These are phyloP conservation scores for Starmerella davenportii DNA, from an alignment of 805 yeast genomes.

Conservation along the genomic window DNA sequence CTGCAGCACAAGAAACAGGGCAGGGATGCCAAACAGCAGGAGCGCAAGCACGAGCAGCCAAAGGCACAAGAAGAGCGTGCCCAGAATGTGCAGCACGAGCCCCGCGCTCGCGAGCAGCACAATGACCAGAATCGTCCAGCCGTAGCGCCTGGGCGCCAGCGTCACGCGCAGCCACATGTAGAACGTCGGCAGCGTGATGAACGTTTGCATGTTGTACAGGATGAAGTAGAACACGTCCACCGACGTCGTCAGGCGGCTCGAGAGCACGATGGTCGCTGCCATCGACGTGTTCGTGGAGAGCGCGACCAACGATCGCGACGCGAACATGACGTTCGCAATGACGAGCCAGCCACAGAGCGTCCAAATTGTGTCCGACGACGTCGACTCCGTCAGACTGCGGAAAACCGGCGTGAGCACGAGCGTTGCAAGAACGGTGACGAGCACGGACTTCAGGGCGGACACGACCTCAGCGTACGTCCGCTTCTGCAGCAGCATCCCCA, in stretches of 20 bases:
- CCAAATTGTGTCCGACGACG: constrained; percentile 92
- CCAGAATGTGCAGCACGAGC: constrained; percentile 16
- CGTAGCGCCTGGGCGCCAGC: constrained; percentile 17
- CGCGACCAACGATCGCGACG: constrained; percentile 46
- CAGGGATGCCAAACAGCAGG: constrained; percentile 44
- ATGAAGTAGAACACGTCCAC: constrained; percentile 70
- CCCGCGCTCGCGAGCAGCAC: constrained; percentile 13
- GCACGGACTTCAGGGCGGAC: constrained; percentile 40
- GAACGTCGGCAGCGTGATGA: constrained; percentile 56
- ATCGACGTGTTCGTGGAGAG: constrained; percentile 68
- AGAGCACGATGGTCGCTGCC: constrained; percentile 72
- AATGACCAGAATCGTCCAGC: constrained; percentile 16
- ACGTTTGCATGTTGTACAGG: constrained; percentile 49
- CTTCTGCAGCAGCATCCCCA: constrained; percentile 16
- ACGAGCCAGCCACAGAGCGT: constrained; percentile 69
- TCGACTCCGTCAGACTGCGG: constrained; percentile 69
- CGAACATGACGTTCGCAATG: constrained; percentile 47
- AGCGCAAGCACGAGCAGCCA: constrained; percentile 36
- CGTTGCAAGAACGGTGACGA: constrained; percentile 50
- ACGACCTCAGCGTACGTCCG: constrained; percentile 4
- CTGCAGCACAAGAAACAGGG: constrained; percentile 52
- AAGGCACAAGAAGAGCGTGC: constrained; percentile 26
- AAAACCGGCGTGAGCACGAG: constrained; percentile 76
- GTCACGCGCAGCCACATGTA: constrained; percentile 38
- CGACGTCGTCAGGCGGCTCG: constrained; percentile 66